A percentile compares a stretch with the other conserved stretches of the same genome.
Evolutionary conservation across 192 early-diverging fungal species (phyloP).

Genomic region (Coemansia sp.): DNA sequence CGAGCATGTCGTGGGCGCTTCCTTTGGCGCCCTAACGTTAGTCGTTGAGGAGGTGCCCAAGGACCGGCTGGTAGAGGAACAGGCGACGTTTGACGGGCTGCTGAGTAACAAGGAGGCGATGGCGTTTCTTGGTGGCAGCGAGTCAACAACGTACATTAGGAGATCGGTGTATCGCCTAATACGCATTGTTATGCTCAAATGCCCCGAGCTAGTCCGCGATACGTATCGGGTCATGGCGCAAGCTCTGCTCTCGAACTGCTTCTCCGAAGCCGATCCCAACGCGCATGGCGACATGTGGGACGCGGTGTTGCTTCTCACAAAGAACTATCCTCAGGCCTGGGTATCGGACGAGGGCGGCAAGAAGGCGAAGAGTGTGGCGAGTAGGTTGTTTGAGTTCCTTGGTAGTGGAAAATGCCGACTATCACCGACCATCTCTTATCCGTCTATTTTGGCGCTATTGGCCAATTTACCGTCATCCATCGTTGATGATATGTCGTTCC

Average conservation of each 20-base stretch:
- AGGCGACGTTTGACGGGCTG: conserved; percentile 41
- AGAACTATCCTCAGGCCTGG: conserved; percentile 70
- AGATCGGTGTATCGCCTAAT: conserved; percentile 45
- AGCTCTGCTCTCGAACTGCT: conserved; percentile 65
- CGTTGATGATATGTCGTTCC: conserved; percentile 37
- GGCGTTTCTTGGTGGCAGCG: conserved; percentile 16
- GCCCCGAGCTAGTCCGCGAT: conserved; percentile 47
- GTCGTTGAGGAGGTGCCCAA: conserved; percentile 38
- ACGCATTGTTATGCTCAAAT: conserved; percentile 31
- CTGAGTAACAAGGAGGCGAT: conserved; percentile 15
- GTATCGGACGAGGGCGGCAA: conserved; percentile 9
- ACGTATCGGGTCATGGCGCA: conserved; percentile 57
- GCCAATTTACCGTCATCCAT: conserved; percentile 59
- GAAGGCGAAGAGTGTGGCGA: conserved; percentile 43
- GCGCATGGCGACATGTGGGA: conserved; percentile 88
- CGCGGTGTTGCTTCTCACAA: conserved; percentile 77
- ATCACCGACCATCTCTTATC: conserved; percentile 67
- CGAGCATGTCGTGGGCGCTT: conserved; percentile 43
- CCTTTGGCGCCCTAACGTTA: conserved; percentile 41
- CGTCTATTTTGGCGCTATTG: conserved; percentile 77
- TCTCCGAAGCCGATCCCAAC: conserved; percentile 73
- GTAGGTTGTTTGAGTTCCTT: conserved; percentile 71
- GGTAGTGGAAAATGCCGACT: conserved; percentile 59
- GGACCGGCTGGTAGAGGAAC: conserved; percentile 15
- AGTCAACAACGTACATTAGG: conserved; percentile 36